phyloP scores from a whole-genome alignment of 2,329 filamentous ascomycete genomes.

The Byssoonygena ceratinophila region DNA sequence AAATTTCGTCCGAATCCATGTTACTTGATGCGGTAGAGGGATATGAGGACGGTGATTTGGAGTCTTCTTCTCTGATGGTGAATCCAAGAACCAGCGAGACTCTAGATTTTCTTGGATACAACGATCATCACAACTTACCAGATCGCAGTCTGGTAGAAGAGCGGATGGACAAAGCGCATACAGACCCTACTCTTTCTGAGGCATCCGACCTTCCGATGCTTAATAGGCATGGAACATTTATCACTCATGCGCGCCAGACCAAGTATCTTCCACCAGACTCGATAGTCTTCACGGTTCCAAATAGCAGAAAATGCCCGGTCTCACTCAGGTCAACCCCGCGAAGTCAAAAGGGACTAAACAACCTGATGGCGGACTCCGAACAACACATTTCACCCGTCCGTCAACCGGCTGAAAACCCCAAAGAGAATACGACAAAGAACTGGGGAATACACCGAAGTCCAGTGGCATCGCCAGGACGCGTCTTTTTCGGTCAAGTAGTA shows the following conservation, averaged over 20 bases:
- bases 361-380: too few species aligned
- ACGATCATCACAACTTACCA: not conserved
- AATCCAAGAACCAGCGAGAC: not conserved
- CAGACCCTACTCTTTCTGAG: not conserved
- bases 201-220: constrained; percentile 5
- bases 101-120: not conserved
- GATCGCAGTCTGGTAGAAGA: not conserved
- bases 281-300: not conserved
- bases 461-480: not conserved
- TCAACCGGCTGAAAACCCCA: too few species aligned
- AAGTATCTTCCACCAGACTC: constrained; percentile 3
- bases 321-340: not conserved
- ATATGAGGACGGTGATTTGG: not conserved
- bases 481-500: constrained; percentile 5
- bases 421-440: too few species aligned
- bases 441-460: not conserved
- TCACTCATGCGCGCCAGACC: not conserved
- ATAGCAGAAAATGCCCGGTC: not conserved
- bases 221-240: constrained; percentile 9
- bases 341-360: too few species aligned
- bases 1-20: constrained; percentile 28
- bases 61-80: not conserved
- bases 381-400: too few species aligned
- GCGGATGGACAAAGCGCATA: not conserved
- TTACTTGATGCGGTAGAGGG: constrained; percentile 23